Conservation (phyloP, 176 grass and related monocot genomes). For the Carex myosuroides region DNA sequence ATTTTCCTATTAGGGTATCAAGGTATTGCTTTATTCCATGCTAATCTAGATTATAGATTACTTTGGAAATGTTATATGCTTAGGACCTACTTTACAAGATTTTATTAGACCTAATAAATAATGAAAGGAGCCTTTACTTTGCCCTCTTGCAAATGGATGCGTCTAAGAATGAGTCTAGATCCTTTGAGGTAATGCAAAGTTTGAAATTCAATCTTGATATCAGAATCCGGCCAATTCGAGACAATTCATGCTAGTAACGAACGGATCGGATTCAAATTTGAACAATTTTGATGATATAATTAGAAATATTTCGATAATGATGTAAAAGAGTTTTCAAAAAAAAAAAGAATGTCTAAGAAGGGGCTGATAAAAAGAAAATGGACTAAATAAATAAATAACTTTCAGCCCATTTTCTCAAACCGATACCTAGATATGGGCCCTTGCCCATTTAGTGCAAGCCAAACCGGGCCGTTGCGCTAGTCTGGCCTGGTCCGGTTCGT, state of each 20-base stretch:
- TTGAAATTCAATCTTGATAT: too few relatives aligned
- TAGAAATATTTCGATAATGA: too few relatives aligned
- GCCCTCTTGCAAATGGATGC: not conserved
- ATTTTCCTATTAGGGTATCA: slow-evolving; percentile 4
- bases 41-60: slow-evolving; percentile 21
- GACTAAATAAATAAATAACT: not conserved
- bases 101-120: not conserved
- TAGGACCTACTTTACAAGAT: slow-evolving; percentile 16
- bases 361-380: not conserved
- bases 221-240: too few relatives aligned
- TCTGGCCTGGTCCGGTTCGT: not conserved
- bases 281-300: too few relatives aligned
- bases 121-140: not conserved
- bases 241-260: too few relatives aligned
- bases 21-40: slow-evolving; percentile 23
- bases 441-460: not conserved
- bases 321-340: too few relatives aligned
- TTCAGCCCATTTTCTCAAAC: not conserved
- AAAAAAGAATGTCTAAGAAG: not conserved
- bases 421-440: not conserved
- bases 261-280: too few relatives aligned
- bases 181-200: too few relatives aligned
- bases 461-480: not conserved
- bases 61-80: slow-evolving; percentile 21
- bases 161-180: too few relatives aligned